A percentile compares a stretch with the other conserved stretches of the same genome.
phyloP scores from a whole-genome alignment of 2,329 filamentous ascomycete genomes.

The Coleophoma eucalyptorum region DNA sequence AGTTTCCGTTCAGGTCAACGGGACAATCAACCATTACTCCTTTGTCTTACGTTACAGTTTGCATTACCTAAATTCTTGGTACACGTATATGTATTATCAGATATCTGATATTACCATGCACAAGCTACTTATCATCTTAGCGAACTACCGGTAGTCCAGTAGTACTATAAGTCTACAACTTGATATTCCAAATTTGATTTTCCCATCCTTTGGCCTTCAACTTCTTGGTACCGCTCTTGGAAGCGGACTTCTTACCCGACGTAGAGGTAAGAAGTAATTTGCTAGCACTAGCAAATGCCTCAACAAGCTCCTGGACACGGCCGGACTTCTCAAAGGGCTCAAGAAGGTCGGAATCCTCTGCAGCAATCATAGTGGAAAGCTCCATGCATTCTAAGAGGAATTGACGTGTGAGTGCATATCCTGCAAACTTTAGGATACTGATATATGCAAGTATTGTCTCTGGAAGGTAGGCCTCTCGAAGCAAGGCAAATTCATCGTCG shows the following conservation, averaged over 20 bases:
- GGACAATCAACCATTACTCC: too few relatives aligned
- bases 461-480: constrained; percentile 78
- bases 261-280: constrained; percentile 38
- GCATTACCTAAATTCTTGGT: too few relatives aligned
- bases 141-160: too few relatives aligned
- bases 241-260: constrained; percentile 42
- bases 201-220: constrained; percentile 60
- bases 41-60: too few relatives aligned
- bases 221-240: constrained; percentile 47
- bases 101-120: too few relatives aligned
- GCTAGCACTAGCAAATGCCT: constrained; percentile 58
- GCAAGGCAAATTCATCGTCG: constrained; percentile 56
- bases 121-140: too few relatives aligned
- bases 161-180: constrained; percentile 6
- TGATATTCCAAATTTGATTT: constrained; percentile 51
- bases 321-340: constrained; percentile 58
- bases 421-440: constrained; percentile 74
- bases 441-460: constrained; percentile 84
- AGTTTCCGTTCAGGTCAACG: too few relatives aligned
- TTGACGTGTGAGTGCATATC: constrained; percentile 69
- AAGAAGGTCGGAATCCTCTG: constrained; percentile 64
- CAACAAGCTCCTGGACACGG: constrained; percentile 72
- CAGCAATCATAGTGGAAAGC: constrained; percentile 70
- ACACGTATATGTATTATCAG: too few relatives aligned
- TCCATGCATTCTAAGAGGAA: constrained; percentile 84